phyloP scores from a whole-genome alignment of 2,329 filamentous ascomycete genomes.

The Colletotrichum gloeosporioides region DNA sequence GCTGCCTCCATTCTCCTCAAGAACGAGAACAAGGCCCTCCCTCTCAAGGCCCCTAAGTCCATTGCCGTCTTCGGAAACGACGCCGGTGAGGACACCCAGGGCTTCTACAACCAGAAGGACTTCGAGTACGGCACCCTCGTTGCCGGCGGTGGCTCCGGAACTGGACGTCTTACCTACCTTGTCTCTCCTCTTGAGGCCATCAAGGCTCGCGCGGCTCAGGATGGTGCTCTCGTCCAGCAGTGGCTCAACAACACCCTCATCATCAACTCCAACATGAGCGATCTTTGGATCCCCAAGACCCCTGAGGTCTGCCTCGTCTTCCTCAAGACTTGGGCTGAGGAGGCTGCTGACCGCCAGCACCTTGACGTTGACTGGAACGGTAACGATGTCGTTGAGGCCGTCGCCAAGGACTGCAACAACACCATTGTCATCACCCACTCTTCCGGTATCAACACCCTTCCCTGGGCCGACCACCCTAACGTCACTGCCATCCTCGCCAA shows the following conservation, averaged over 20 bases:
- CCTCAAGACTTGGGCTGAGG: constrained; percentile 70
- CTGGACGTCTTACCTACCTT: constrained; percentile 66
- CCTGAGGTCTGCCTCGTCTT: constrained; percentile 73
- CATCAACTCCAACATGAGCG: constrained; percentile 39
- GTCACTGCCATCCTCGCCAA: constrained; percentile 73
- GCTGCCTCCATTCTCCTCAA: constrained; percentile 74
- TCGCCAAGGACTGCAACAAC: constrained; percentile 29
- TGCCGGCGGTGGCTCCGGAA: constrained; percentile 66
- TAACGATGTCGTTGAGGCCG: constrained; percentile 46
- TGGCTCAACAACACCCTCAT: constrained; percentile 48
- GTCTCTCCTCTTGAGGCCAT: constrained; percentile 69
- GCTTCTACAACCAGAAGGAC: constrained; percentile 67
- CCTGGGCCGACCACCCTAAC: constrained; percentile 63
- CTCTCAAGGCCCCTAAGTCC: constrained; percentile 61
- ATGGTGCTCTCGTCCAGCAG: constrained; percentile 47
- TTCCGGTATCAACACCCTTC: constrained; percentile 67
- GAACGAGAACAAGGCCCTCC: constrained; percentile 67
- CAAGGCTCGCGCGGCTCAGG: constrained; percentile 50
- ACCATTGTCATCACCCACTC: constrained; percentile 75
- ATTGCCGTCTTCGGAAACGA: constrained; percentile 62
- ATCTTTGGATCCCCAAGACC: constrained; percentile 50
- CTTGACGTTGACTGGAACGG: constrained; percentile 65
- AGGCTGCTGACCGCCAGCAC: constrained; percentile 62
- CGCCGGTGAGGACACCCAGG: constrained; percentile 71
- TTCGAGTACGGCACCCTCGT: constrained; percentile 65